Conservation (phyloP, 192 early-diverging fungal species). For the Kickxella alabastrina region DNA sequence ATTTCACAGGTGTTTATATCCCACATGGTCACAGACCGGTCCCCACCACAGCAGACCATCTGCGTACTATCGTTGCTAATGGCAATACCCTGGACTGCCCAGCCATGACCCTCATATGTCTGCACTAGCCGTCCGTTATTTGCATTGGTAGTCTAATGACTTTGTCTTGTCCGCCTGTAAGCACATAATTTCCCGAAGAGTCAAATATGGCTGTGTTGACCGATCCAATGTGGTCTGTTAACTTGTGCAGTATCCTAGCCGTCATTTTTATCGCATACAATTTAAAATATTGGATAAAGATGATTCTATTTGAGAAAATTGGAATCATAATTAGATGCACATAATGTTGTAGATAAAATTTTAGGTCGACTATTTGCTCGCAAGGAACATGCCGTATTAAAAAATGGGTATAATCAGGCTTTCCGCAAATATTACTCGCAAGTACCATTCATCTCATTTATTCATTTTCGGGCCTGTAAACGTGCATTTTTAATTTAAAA, state of each 20-base stretch:
- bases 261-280: conserved; percentile 11
- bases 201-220: conserved; percentile 68
- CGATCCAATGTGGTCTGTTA: conserved; percentile 65
- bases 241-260: conserved; percentile 26
- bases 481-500: too few species aligned
- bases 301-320: too few species aligned
- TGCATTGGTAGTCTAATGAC: conserved; percentile 66
- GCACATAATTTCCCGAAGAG: conserved; percentile 70
- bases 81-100: conserved; percentile 62
- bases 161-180: conserved; percentile 79
- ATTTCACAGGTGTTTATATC: conserved; percentile 73
- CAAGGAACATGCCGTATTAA: too few species aligned
- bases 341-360: too few species aligned
- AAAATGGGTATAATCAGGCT: too few species aligned
- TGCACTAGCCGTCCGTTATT: conserved; percentile 65
- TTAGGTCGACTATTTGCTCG: too few species aligned
- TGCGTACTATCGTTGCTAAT: conserved; percentile 54
- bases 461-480: too few species aligned
- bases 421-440: too few species aligned
- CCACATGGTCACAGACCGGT: conserved; percentile 81
- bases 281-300: too few species aligned
- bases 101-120: conserved; percentile 80
- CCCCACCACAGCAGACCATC: conserved; percentile 78
- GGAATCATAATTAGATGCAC: too few species aligned
- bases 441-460: too few species aligned